These are phyloP conservation scores for Macroventuria anomochaeta DNA, from an alignment of 2,329 filamentous ascomycete species.

Conservation along the genomic window DNA sequence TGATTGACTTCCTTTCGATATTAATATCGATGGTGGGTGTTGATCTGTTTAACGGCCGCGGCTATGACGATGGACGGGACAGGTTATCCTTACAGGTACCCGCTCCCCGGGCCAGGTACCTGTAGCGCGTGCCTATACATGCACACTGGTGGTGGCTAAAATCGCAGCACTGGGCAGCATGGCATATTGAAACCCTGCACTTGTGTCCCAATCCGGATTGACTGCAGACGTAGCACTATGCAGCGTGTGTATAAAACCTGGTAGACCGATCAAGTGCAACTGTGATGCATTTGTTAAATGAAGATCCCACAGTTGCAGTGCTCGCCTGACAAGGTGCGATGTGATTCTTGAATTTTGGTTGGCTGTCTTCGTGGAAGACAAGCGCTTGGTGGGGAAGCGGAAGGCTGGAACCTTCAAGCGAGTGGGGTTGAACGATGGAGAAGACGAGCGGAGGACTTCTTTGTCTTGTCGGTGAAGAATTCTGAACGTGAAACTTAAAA, in stretches of 20 bases:
- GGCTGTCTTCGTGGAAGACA: conserved; percentile 9
- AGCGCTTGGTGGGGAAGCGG: conserved; percentile 20
- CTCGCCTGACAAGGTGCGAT: conserved; percentile 8
- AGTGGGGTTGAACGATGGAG: conserved; percentile 7
- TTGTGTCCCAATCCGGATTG: conserved; percentile 17
- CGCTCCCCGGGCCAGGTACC: conserved; percentile 30
- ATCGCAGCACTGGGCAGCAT: conserved; percentile 42
- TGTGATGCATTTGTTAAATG: conserved; percentile 14
- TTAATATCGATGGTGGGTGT: conserved; percentile 3
- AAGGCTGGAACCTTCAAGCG: conserved; percentile 14
- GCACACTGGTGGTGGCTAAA: conserved; percentile 27
- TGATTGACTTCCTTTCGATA: neutral
- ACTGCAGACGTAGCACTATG: conserved; percentile 8
- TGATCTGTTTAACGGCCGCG: conserved; percentile 29
- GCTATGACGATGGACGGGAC: conserved; percentile 28
- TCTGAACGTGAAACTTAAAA: conserved; percentile 10
- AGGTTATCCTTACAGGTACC: conserved; percentile 26
- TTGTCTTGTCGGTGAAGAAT: conserved; percentile 17
- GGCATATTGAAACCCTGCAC: conserved; percentile 36
- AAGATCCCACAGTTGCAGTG: conserved; percentile 12
- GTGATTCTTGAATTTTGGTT: conserved; percentile 9
- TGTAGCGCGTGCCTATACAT: conserved; percentile 17
- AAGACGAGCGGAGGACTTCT: conserved; percentile 2
- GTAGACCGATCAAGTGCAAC: conserved; percentile 4
- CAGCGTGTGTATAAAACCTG: conserved; percentile 7